Base-by-base conservation (phyloP, 257 asterid species). In the Rubia yunnanensis region DNA sequence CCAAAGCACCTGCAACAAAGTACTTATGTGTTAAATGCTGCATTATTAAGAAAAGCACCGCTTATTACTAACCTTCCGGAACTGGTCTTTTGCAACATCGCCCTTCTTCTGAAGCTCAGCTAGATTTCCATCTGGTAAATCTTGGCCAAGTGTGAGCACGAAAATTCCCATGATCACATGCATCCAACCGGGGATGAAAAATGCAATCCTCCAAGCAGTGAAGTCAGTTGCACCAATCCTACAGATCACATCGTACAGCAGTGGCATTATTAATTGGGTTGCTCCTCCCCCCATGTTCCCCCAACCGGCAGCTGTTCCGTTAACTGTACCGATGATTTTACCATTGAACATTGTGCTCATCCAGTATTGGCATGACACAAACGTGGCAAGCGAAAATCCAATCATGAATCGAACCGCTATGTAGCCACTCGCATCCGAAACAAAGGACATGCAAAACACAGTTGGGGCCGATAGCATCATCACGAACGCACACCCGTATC, bases 1-100 rank as follows among this genome's bases (percentile, higher is more conserved):
- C 86, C 82, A 77, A 35, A 86, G 3, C 23, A 84, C 76, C 87
- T 83, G 81, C 7, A 76, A 5, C 18, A 4, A 15, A 15, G 20
- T 14, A 0, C 5, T 2, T 41, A 0, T 41, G 50, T 41, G 48
- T 39, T 13, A 39, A 39, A 39, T 39, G 5, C 4, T 13, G 48
- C n/a, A 39, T 18, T 39, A n/a, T n/a, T n/a, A n/a, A n/a, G n/a
- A n/a, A n/a, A n/a, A n/a, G n/a, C n/a, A 7, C 14, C 1, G 46
- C 15, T 11, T 10, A 38, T 38, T 38, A 1, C 6, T 14, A 0
- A 44, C 50, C 52, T 44, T 44, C 52, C 17, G 14, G 20, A 44
- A 44, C 5, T 44, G 52, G 22, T 44, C 52, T 44, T 17, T 44
- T 44, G 52, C 52, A 44, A 44, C 52, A 44, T 44, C 52, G 4